Evolutionary conservation across 148 eudicot species (phyloP), one percentile per base, ranked within the genome.

Genomic region (Silene uniflora): DNA sequence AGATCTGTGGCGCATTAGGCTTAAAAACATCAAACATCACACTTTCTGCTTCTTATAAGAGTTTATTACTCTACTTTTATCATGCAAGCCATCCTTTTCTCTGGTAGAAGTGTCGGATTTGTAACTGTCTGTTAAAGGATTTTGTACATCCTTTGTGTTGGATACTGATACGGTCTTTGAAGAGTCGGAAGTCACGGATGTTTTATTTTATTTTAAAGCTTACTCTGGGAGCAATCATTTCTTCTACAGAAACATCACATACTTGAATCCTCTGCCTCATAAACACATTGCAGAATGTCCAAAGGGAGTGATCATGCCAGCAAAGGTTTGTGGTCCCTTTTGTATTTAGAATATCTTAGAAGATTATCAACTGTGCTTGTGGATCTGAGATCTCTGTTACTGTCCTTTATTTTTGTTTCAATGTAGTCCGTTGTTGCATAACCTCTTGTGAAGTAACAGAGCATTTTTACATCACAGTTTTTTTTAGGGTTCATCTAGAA

Each of bases 241-340:
- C 18, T 76, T 87, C 70, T 80, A 90, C 94, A 96, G 99, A 82
- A 96, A 89, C 68, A 65, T 87, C 62, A 79, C 98, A 4, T 92
- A 82, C 80, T 76, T 91, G 75, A 92, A 88, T 84, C 99, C 99
- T 77, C 69, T 79, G 49, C 81, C 76, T 67, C 95, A 88, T 84
- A 81, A 81, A 72, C 99, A 92, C 65, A 83, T 86, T 82, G 86
- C 97, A 69, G 82, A 83, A 76, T 93, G 88, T 80, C 98, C 98
- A 35, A 61, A 75, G 55, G 98, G 97, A 52, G 91, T 84, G 69
- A 84, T 35, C 73, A 85, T 91, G 83, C 98, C 98, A 49, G 81
- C 81, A 72, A 89, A 87, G 99, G 99, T 95, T 81, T 55, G 84
- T 77, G 54, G 19, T 32, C 13, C 64, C 42, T 63, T 23, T 76